Evolutionary conservation across 495 filamentous ascomycete genomes (phyloP).

Genomic region (Bathelium albidoporum): DNA sequence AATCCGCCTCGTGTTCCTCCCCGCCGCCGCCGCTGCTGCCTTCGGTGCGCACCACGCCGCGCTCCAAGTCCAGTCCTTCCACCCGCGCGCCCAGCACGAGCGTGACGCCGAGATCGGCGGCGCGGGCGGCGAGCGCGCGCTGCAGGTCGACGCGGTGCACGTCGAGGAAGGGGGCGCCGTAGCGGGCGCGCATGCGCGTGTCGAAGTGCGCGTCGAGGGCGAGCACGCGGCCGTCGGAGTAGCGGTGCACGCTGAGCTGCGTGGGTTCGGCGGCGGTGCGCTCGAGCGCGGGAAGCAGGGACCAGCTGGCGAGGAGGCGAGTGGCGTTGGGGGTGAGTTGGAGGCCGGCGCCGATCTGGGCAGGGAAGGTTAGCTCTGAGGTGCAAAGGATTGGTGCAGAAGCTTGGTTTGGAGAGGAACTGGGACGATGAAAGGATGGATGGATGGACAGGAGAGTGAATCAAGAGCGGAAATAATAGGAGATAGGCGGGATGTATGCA

Average conservation of each 20-base stretch:
- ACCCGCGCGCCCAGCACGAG: constrained; percentile 20
- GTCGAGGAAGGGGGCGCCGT: constrained; percentile 26
- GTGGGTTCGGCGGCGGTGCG: constrained; percentile 18
- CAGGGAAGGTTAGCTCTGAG: background rate
- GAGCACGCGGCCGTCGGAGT: constrained; percentile 23
- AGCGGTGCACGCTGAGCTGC: constrained; percentile 19
- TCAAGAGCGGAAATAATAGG: background rate
- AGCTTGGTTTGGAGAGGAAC: background rate
- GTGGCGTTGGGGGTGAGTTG: constrained; percentile 30
- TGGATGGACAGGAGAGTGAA: background rate
- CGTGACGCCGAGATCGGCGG: constrained; percentile 22
- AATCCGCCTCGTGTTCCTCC: constrained; percentile 23
- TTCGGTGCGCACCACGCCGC: constrained; percentile 15
- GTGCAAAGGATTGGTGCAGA: constrained; percentile 8
- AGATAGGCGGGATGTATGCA: background rate
- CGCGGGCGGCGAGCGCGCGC: constrained; percentile 17
- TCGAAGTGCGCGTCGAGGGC: constrained; percentile 22
- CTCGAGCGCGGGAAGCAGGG: constrained; percentile 21
- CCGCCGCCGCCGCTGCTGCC: background rate
- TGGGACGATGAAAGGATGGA: background rate
- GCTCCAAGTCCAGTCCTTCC: constrained; percentile 19
- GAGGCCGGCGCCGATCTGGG: constrained; percentile 30
- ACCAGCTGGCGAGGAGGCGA: constrained; percentile 27
- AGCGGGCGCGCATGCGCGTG: constrained; percentile 19
- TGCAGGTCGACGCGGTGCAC: constrained; percentile 30